Evolutionary conservation across 345 rosid species (phyloP), one percentile per base, ranked within the genome.

Genomic region (Citrus maxima): DNA sequence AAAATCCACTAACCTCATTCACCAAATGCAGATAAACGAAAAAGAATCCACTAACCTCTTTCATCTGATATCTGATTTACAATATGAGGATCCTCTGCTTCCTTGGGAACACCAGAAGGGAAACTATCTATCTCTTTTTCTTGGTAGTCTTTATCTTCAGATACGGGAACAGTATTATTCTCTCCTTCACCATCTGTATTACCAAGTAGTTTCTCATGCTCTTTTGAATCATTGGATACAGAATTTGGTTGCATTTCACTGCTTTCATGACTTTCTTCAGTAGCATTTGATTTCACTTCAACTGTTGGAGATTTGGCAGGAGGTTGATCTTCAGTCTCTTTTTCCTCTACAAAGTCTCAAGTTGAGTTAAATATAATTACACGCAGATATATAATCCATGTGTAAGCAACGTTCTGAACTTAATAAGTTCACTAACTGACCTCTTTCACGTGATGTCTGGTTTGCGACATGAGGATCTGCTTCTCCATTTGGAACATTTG

Each of bases 141-240:
- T 25, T 58, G 40, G n/a, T n/a, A 58, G 63, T 82, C 77, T 19
- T 49, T 32, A 49, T 7, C 70, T 70, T 80, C 82, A 49, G 54
- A 58, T 21, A 42, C 37, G 10, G 79, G 70, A 80, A 72, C 74
- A 34, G 27, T 62, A 62, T 51, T 77, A 79, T 81, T 82, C 67
- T 38, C 82, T 70, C 54, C 82, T 59, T 46, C 69, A 18, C 32
- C 82, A 27, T 77, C 64, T 61, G 55, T 56, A 32, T 18, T n/a
- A 40, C 21, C 76, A 71, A 81, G 30, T 63, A 56, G 51, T 49
- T 60, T 70, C 62, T 78, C 64, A 8, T 70, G 46, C 37, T 74
- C 81, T 73, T 63, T 79, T 59, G 65, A 37, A 78, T 76, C 73
- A n/a, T 70, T 55, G 1, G 68, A 8, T 56, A 46, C 22, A 54